Conservation (phyloP, 768 basidiomycete genomes). For the Tubosaeta sp. region DNA sequence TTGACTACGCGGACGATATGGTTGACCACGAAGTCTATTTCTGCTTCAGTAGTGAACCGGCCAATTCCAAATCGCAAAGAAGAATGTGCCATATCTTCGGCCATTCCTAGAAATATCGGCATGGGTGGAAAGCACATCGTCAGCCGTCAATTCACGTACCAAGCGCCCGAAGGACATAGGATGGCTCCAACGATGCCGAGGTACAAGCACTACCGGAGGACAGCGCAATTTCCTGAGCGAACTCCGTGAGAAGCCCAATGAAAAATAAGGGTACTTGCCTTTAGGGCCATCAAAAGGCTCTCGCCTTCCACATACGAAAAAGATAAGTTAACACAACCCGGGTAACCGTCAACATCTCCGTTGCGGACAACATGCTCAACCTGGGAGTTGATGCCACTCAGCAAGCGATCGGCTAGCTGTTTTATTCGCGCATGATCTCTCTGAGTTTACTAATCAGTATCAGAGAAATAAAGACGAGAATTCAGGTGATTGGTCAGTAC, state of each 20-base stretch:
- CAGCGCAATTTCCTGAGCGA: constrained; percentile 80
- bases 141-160: constrained; percentile 42
- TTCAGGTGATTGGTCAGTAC: constrained; percentile 59
- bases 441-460: constrained; percentile 35
- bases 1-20: constrained; percentile 87
- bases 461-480: background rate
- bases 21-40: constrained; percentile 89
- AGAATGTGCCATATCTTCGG: constrained; percentile 99
- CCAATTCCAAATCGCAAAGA: constrained; percentile 97
- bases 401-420: constrained; percentile 73
- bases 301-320: constrained; percentile 98
- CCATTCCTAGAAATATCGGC: constrained; percentile 55
- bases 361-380: constrained; percentile 93
- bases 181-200: constrained; percentile 96
- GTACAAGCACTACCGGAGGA: constrained; percentile 99
- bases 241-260: constrained; percentile 1
- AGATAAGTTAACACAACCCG: constrained; percentile 93
- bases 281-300: constrained; percentile 94
- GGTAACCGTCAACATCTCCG: constrained; percentile 87
- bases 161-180: constrained; percentile 94
- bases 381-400: constrained; percentile 73
- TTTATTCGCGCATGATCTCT: constrained; percentile 75
- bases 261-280: constrained; percentile 45
- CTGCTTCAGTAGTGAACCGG: constrained; percentile 95
- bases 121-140: background rate